Evolutionary conservation across 1,139 yeast genomes (phyloP).

Genomic region (Taphrina populina): DNA sequence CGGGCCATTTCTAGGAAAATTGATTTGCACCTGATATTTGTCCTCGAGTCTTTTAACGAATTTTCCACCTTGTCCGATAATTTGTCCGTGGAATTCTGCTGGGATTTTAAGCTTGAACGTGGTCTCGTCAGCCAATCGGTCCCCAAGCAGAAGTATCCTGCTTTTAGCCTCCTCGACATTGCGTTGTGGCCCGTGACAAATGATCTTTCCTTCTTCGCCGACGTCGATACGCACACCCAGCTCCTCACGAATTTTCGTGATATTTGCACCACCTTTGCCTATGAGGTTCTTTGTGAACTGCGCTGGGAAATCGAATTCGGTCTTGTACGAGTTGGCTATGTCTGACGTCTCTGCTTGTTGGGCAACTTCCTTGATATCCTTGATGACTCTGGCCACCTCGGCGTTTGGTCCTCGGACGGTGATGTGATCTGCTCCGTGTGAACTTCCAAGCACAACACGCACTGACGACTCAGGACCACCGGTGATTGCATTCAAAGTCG

Average conservation of each 20-base stretch:
- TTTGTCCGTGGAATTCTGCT: constrained; percentile 70
- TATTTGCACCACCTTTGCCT: constrained; percentile 81
- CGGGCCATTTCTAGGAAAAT: constrained; percentile 57
- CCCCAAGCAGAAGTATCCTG: constrained; percentile 59
- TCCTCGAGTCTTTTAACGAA: constrained; percentile 84
- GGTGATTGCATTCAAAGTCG: constrained; percentile 57
- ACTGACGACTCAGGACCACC: constrained; percentile 43
- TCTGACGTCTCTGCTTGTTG: constrained; percentile 66
- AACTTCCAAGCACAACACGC: constrained; percentile 41
- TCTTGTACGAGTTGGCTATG: constrained; percentile 57
- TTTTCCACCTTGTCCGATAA: constrained; percentile 82
- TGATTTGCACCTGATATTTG: constrained; percentile 77
- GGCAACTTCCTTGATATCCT: constrained; percentile 57
- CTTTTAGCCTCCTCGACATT: constrained; percentile 74
- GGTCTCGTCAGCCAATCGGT: constrained; percentile 80
- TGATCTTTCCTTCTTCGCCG: constrained; percentile 55
- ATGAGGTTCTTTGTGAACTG: constrained; percentile 72
- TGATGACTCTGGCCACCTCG: constrained; percentile 56
- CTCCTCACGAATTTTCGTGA: constrained; percentile 70
- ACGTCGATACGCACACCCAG: constrained; percentile 78
- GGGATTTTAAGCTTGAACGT: constrained; percentile 68
- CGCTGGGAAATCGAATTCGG: constrained; percentile 63
- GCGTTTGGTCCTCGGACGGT: constrained; percentile 61
- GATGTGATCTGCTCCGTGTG: constrained; percentile 55
- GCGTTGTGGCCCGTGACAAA: constrained; percentile 71